Percentiles rank a stretch among this genome's conserved stretches.
Evolutionary conservation across 192 early-diverging fungal genomes (phyloP).

Genomic region (Linnemannia schmuckeri): DNA sequence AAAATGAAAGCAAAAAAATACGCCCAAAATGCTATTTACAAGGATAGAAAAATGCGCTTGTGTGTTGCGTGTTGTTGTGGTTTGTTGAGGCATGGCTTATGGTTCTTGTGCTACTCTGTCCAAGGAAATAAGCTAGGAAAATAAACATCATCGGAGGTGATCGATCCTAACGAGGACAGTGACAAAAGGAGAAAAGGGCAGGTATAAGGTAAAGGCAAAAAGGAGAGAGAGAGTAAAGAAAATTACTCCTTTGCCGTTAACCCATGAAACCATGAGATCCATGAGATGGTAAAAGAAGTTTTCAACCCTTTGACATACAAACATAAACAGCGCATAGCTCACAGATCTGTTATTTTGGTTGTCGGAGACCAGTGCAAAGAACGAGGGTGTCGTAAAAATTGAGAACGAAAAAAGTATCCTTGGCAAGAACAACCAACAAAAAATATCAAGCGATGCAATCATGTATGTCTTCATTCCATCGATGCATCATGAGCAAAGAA

Average conservation of each 20-base stretch:
- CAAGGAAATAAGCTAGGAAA: background rate
- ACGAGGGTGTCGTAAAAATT: background rate
- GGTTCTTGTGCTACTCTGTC: background rate
- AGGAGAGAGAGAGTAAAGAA: background rate
- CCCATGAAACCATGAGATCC: background rate
- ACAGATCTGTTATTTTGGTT: background rate
- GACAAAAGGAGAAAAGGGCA: background rate
- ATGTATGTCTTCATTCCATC: background rate
- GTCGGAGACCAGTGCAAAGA: background rate
- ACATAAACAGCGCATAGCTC: background rate
- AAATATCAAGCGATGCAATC: background rate
- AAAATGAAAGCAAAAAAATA: background rate
- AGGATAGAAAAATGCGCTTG: background rate
- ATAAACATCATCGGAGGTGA: constrained; percentile 2
- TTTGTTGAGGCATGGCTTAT: background rate
- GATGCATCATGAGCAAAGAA: too few species aligned
- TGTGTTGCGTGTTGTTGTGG: background rate
- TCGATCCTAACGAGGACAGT: background rate
- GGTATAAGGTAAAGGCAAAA: background rate
- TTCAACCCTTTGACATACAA: background rate
- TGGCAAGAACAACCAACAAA: background rate
- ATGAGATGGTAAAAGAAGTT: background rate
- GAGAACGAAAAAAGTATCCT: background rate
- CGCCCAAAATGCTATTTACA: background rate
- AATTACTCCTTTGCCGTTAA: too few species aligned